Conservation (phyloP, 768 basidiomycete species). For the Mycena pura region DNA sequence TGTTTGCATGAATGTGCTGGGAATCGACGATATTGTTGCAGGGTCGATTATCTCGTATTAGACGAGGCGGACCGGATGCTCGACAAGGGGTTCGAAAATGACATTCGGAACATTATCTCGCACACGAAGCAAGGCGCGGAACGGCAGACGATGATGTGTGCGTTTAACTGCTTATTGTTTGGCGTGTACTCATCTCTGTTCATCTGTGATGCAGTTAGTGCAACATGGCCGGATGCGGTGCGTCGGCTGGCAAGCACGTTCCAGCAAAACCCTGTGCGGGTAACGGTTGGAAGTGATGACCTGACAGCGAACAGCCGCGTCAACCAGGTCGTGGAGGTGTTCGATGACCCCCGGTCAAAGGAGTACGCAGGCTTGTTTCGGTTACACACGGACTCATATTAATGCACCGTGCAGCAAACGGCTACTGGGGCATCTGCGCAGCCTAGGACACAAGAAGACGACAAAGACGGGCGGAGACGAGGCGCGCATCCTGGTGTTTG, state of each 20-base stretch:
- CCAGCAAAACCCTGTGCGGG: constrained; percentile 81
- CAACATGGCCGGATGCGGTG: constrained; percentile 98
- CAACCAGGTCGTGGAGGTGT: constrained; percentile 91
- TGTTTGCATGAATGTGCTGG: neutral
- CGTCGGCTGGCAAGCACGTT: constrained; percentile 89
- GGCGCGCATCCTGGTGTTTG: constrained; percentile 88
- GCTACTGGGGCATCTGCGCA: constrained; percentile 61
- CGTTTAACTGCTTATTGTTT: constrained; percentile 41
- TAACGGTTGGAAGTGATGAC: constrained; percentile 96
- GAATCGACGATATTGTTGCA: constrained; percentile 33
- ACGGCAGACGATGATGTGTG: constrained; percentile 95
- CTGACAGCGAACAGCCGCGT: constrained; percentile 93
- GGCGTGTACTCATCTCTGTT: neutral
- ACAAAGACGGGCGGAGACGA: constrained; percentile 56
- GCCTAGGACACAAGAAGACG: constrained; percentile 67
- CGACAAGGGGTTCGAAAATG: constrained; percentile 98
- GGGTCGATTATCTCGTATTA: constrained; percentile 89
- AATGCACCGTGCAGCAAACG: constrained; percentile 54
- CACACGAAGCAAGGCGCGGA: constrained; percentile 68
- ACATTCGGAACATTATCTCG: constrained; percentile 89
- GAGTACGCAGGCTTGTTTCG: constrained; percentile 61
- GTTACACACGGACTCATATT: neutral
- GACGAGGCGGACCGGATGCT: constrained; percentile 99
- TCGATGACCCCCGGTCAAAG: constrained; percentile 84
- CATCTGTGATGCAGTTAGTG: constrained; percentile 72